Conservation (phyloP, 495 filamentous ascomycete genomes). For the Daldinia grandis region DNA sequence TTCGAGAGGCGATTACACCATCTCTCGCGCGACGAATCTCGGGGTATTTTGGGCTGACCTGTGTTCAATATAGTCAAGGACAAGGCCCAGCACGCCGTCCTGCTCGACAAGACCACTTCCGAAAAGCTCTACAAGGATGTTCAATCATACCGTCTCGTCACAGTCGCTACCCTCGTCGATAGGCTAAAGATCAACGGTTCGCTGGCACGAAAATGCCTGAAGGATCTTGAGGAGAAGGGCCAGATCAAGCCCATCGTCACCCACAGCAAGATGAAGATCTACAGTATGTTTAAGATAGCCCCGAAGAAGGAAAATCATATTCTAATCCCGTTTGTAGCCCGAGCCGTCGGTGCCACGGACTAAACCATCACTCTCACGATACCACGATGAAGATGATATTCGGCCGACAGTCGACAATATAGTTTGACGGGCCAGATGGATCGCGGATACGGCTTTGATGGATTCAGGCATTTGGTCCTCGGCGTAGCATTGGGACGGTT, state of each 20-base stretch:
- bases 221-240: constrained; percentile 96
- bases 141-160: constrained; percentile 99
- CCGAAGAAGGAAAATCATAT: constrained; percentile 7
- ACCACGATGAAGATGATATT: constrained; percentile 44
- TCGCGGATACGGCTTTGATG: constrained; percentile 43
- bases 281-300: constrained; percentile 75
- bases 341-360: constrained; percentile 66
- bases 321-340: constrained; percentile 60
- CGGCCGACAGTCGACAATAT: constrained; percentile 37
- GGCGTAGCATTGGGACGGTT: constrained; percentile 49
- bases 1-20: constrained; percentile 19
- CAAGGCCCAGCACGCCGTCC: constrained; percentile 97
- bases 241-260: constrained; percentile 97
- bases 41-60: constrained; percentile 31
- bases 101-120: constrained; percentile 79
- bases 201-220: constrained; percentile 86
- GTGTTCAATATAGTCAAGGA: constrained; percentile 84
- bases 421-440: constrained; percentile 43
- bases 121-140: constrained; percentile 98
- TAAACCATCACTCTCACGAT: constrained; percentile 56
- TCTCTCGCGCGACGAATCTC: constrained; percentile 14
- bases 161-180: constrained; percentile 97
- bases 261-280: constrained; percentile 97
- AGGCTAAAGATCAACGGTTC: constrained; percentile 99
- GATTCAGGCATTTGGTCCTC: constrained; percentile 48